Evolutionary conservation across 1,284 basidiomycete species (phyloP), one percentile per base, ranked within the genome.

Genomic region (Rhodotorula sp.): DNA sequence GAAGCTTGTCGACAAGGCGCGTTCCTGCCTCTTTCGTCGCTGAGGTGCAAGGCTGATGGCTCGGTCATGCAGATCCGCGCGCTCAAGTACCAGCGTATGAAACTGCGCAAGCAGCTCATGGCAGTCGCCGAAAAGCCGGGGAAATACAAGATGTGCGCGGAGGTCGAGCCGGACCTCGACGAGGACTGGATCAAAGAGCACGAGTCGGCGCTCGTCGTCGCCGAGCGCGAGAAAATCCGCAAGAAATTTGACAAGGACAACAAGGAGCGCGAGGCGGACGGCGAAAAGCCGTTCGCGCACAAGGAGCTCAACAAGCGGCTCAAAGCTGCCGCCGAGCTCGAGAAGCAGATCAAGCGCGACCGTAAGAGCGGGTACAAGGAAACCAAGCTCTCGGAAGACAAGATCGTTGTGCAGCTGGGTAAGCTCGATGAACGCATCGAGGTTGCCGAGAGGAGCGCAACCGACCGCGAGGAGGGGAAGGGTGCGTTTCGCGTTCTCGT

Each of bases 391-490:
- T 25, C 61, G 6, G 73, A 79, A 22, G 80, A 78, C 13, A 76
- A 80, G 73, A 37, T 82, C 53, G 50, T 80, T 27, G 63, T 89
- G 75, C 82, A 84, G 15, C 88, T 94, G 72, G 86, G 87, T 59
- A 94, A 91, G 80, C 80, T 93, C 74, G 88, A 90, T 71, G 91
- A 93, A 59, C 89, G 85, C 81, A 91, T 97, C 80, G 89, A 90
- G 79, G 86, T 89, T 8, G 89, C 89, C 81, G 93, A 91, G 81
- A 84, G 94, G 56, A 90, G 92, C 81, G 91, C 93, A 82, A 88
- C 88, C 68, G 94, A 96, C 80, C 86, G 90, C 69, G 94, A 96
- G 80, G 93, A 92, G 66, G 91, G 92, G 70, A 97, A 97, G 83
- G 70, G 70, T 72, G 62, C 36, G 67, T 59, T 12, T 9, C n/a